A percentile compares a stretch with the other conserved stretches of the same genome.
Evolutionary conservation across 768 basidiomycete species (phyloP).

Genomic region (Suillus discolor): DNA sequence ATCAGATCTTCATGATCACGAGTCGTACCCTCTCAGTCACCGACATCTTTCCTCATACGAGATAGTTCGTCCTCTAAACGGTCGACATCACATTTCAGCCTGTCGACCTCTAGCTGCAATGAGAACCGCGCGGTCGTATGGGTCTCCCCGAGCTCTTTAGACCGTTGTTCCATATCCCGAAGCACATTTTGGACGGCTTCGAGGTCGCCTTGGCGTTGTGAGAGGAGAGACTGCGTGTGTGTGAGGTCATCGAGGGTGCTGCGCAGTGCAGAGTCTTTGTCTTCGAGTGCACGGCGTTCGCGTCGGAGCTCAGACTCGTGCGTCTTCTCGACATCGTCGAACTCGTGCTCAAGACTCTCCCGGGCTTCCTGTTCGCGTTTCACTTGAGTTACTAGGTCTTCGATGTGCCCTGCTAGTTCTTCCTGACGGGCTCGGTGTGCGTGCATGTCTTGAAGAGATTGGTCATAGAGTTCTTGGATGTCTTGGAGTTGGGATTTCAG

Average conservation of each 20-base stretch:
- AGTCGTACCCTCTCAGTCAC: slow-evolving; percentile 61
- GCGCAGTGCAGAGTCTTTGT: slow-evolving; percentile 69
- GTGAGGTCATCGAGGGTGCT: slow-evolving; percentile 64
- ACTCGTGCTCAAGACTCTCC: slow-evolving; percentile 53
- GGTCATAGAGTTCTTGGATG: slow-evolving; percentile 64
- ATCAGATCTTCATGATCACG: slow-evolving; percentile 73
- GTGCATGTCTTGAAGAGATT: slow-evolving; percentile 61
- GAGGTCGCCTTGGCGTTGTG: slow-evolving; percentile 77
- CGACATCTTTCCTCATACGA: slow-evolving; percentile 68
- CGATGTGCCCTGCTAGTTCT: slow-evolving; percentile 73
- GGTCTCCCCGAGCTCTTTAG: slow-evolving; percentile 79
- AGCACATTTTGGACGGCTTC: slow-evolving; percentile 71
- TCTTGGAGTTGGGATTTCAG: slow-evolving; percentile 71
- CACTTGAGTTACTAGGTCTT: slow-evolving; percentile 67
- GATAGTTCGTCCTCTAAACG: slow-evolving; percentile 78
- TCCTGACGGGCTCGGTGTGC: slow-evolving; percentile 73
- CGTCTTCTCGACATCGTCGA: slow-evolving; percentile 60
- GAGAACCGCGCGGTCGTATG: slow-evolving; percentile 84
- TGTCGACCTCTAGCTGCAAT: slow-evolving; percentile 86
- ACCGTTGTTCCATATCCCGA: slow-evolving; percentile 72
- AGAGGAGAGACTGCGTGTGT: slow-evolving; percentile 61
- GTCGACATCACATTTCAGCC: slow-evolving; percentile 82
- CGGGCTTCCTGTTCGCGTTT: slow-evolving; percentile 58
- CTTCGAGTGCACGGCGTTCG: slow-evolving; percentile 66
- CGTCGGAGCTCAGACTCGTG: slow-evolving; percentile 62